Percentiles rank a stretch among this genome's conserved stretches.
Conservation (phyloP, 345 rosid species). For the Arabis hirsuta region DNA sequence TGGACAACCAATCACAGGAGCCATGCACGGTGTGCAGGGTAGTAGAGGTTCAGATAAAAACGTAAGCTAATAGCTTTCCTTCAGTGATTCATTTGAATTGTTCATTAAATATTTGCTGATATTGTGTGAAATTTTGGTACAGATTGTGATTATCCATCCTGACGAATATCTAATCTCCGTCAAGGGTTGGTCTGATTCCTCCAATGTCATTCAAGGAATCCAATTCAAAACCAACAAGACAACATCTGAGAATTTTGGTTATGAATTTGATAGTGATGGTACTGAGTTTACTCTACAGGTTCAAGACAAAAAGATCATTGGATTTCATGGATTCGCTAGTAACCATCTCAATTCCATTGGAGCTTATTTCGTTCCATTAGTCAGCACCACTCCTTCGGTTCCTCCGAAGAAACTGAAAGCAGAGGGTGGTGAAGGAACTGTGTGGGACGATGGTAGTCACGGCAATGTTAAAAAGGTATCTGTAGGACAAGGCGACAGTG, state of each 20-base stretch:
- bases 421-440: slow-evolving; percentile 40
- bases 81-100: too few species aligned
- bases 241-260: background rate
- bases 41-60: background rate
- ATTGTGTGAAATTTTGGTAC: background rate
- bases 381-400: background rate
- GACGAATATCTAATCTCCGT: slow-evolving; percentile 31
- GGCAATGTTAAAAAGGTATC: slow-evolving; percentile 34
- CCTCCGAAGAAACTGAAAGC: slow-evolving; percentile 34
- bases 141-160: slow-evolving; percentile 33
- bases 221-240: slow-evolving; percentile 27
- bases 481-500: slow-evolving; percentile 34
- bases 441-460: slow-evolving; percentile 42
- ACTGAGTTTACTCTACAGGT: slow-evolving; percentile 36
- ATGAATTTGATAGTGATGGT: background rate
- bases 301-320: slow-evolving; percentile 40
- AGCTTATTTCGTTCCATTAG: slow-evolving; percentile 33
- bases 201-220: slow-evolving; percentile 29
- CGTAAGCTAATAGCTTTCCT: slow-evolving; percentile 10
- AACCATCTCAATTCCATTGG: slow-evolving; percentile 38
- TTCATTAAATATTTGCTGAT: background rate
- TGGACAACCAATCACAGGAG: slow-evolving; percentile 21
- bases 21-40: slow-evolving; percentile 8
- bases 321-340: slow-evolving; percentile 39
- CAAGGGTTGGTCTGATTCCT: slow-evolving; percentile 33